Evolutionary conservation across 306 rosid genomes (phyloP).

Genomic region (Gleditsia sinensis): DNA sequence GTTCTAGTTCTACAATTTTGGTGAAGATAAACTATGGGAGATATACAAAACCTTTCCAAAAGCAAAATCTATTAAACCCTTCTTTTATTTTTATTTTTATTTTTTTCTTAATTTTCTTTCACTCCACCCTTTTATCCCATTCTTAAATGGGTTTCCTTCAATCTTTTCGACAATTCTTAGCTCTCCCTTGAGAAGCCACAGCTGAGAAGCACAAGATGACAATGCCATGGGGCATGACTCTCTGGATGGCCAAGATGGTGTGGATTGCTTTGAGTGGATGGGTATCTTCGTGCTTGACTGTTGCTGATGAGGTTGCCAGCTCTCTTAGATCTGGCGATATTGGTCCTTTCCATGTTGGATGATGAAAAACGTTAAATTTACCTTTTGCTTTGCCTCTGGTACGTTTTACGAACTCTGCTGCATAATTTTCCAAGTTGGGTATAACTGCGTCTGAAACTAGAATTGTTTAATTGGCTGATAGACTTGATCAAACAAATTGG

Average conservation of each 20-base stretch:
- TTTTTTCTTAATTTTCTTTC: not conserved
- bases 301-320: constrained; percentile 84
- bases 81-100: too few relatives aligned
- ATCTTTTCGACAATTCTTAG: not conserved
- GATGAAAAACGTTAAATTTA: constrained; percentile 36
- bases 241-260: constrained; percentile 75
- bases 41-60: not conserved
- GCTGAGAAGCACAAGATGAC: constrained; percentile 48
- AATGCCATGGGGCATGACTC: constrained; percentile 60
- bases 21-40: not conserved
- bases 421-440: not conserved
- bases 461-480: constrained; percentile 8
- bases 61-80: not conserved
- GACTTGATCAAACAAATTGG: not conserved
- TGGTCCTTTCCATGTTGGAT: constrained; percentile 82
- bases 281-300: constrained; percentile 77
- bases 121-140: not conserved
- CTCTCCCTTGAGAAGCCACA: constrained; percentile 28
- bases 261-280: constrained; percentile 80
- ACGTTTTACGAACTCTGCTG: constrained; percentile 6
- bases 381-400: constrained; percentile 38
- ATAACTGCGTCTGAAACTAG: not conserved
- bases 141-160: constrained; percentile 36
- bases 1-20: not conserved
- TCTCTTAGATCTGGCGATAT: constrained; percentile 90